phyloP scores from a whole-genome alignment of 352 stramenopile genomes.

The Globisporangium radiosum region DNA sequence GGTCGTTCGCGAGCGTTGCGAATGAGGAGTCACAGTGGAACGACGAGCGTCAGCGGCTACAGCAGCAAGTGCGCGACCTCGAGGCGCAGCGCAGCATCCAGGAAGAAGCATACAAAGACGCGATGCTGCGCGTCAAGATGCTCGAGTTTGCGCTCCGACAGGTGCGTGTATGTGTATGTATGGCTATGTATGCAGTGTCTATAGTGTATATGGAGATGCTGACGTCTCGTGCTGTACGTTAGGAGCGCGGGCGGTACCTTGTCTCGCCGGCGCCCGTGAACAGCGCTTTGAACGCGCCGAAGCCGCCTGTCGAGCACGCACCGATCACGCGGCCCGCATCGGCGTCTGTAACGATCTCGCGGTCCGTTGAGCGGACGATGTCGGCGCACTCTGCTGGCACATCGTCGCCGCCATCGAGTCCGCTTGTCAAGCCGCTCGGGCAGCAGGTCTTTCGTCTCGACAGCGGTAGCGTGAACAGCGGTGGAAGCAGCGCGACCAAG shows the following conservation, averaged over 20 bases:
- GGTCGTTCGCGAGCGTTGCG: constrained; percentile 76
- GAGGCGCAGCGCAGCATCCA: constrained; percentile 67
- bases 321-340: constrained; percentile 12
- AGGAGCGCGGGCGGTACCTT: constrained; percentile 72
- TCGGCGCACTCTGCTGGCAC: constrained; percentile 35
- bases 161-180: constrained; percentile 13
- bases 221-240: not conserved
- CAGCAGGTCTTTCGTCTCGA: constrained; percentile 60
- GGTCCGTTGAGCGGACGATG: constrained; percentile 48
- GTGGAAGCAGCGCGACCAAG: constrained; percentile 15
- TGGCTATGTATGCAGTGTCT: too few relatives aligned
- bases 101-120: constrained; percentile 82
- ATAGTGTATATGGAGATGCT: not conserved
- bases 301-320: constrained; percentile 37
- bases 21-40: constrained; percentile 72
- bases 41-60: constrained; percentile 41
- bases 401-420: constrained; percentile 28
- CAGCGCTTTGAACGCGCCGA: constrained; percentile 21
- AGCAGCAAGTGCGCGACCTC: constrained; percentile 64
- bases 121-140: constrained; percentile 84
- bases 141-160: constrained; percentile 82
- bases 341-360: constrained; percentile 37
- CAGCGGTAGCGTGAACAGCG: constrained; percentile 19
- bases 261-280: constrained; percentile 68
- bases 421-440: constrained; percentile 18